Evolutionary conservation across 352 stramenopile genomes (phyloP), one percentile per base, ranked within the genome.

Genomic region (Pythium chondricola): DNA sequence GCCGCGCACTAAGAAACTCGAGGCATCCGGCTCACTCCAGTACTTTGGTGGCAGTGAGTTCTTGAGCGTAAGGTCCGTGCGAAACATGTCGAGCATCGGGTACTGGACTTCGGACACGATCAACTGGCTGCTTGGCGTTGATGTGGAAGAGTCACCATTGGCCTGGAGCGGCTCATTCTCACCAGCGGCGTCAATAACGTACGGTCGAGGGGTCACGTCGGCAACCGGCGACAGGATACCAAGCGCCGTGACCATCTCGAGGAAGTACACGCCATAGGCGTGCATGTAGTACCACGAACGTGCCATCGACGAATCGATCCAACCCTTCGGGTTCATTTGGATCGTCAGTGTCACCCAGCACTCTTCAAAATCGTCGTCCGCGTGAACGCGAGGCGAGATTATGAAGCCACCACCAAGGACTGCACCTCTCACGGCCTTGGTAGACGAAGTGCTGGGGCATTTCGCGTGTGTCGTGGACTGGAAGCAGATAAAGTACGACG

Each of bases 401-500:
- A 93, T 87, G 45, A 93, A 93, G n/a, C 82, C 76, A 3, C 73
- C 76, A 21, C 76, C 78, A 44, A 88, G 58, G n/a, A 93, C 68
- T 7, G 65, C 73, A 7, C 65, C 82, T 35, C 71, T 72, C 24
- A 92, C 73, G 14, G 66, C 54, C 7, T 56, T 56, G 1, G 50
- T 58, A 22, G 41, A 50, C 6, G 31, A 58, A 0, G 54, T 22
- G 0, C 21, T 27, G 26, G 77, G 81, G 32, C 75, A 90, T 5
- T 80, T 56, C 2, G 49, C 6, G 48, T 93, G 74, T 0, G 72
- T 76, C 14, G 77, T 89, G n/a, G 82, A 93, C 63, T 93, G 82
- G 51, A 90, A 88, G 50, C 79, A 91, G 44, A 93, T 76, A 51
- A 91, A 86, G 38, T 90, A 93, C 3, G 79, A 86, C 21, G 70